phyloP scores from a whole-genome alignment of 2,329 filamentous ascomycete genomes.

The Xylariaceae sp. region DNA sequence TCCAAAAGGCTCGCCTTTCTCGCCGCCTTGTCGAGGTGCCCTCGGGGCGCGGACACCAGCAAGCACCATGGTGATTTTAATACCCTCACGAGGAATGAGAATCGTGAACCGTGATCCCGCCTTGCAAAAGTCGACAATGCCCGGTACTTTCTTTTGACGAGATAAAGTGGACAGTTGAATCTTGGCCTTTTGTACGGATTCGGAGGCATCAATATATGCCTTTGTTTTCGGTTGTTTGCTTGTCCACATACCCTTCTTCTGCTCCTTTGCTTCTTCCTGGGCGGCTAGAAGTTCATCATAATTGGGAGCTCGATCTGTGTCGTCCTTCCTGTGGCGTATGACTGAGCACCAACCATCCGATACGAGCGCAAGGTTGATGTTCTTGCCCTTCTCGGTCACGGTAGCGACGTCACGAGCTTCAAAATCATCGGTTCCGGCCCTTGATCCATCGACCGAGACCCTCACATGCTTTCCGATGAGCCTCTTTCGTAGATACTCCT shows the following conservation, averaged over 20 bases:
- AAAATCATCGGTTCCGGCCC: slow-evolving; percentile 82
- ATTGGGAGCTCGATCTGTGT: slow-evolving; percentile 86
- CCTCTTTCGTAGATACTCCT: slow-evolving; percentile 91
- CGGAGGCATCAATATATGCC: slow-evolving; percentile 83
- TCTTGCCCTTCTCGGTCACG: slow-evolving; percentile 75
- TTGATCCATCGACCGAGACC: slow-evolving; percentile 82
- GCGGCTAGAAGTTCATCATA: slow-evolving; percentile 84
- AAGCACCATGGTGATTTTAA: slow-evolving; percentile 91
- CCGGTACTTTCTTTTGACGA: slow-evolving; percentile 86
- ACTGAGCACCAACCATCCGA: slow-evolving; percentile 91
- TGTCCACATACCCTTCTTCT: slow-evolving; percentile 92
- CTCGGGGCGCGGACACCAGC: slow-evolving; percentile 87
- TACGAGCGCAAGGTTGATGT: slow-evolving; percentile 77
- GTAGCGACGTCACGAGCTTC: slow-evolving; percentile 94
- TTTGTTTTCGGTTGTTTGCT: slow-evolving; percentile 78
- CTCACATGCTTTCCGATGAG: slow-evolving; percentile 94
- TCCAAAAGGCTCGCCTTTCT: slow-evolving; percentile 86
- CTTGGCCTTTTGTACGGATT: slow-evolving; percentile 91
- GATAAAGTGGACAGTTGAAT: slow-evolving; percentile 83
- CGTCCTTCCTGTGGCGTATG: slow-evolving; percentile 89
- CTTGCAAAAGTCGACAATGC: slow-evolving; percentile 95
- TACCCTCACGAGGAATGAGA: slow-evolving; percentile 82
- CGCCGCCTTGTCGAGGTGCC: slow-evolving; percentile 70
- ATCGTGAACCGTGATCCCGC: slow-evolving; percentile 93
- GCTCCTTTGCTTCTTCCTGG: slow-evolving; percentile 76